Evolutionary conservation across 1,284 basidiomycete species (phyloP), one percentile per base, ranked within the genome.

Genomic region (Cutaneotrichosporon dermatis): DNA sequence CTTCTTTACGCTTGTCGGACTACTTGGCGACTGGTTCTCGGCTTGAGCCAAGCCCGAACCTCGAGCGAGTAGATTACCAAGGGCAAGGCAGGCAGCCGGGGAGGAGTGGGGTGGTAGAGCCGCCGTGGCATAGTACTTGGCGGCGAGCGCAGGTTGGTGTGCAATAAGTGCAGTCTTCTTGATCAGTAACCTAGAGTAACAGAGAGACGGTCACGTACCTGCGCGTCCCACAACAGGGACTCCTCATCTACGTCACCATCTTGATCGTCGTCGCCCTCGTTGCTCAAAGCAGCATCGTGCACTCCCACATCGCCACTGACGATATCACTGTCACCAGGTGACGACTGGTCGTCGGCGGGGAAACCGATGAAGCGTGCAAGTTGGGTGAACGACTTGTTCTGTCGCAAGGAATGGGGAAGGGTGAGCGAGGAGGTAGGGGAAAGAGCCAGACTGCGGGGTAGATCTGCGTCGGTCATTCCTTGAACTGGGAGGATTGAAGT

Each of bases 151-250:
- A 34, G 70, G 64, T 33, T 70, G 73, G 62, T 76, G 73, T 4
- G 69, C 66, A 34, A 76, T 74, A 11, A 76, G 61, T 3, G 75
- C 75, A 5, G 70, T 66, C 75, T 76, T 49, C 42, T 16, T 39
- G 10, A 43, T 52, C 34, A 57, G 46, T 39, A 6, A 40, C 41
- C n/a, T 44, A 36, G 48, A 3, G 13, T 9, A 37, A 12, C 11
- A 15, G 10, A 11, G 34, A 44, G 41, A 25, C 25, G 13, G 35
- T 5, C 0, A 69, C 74, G 55, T 53, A 74, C 74, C 63, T 76
- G 74, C 35, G 74, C 74, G 56, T 74, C 70, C 73, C 70, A 73
- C 67, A 73, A 61, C 39, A 76, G 50, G 3, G 62, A 64, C 40
- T 73, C 70, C 41, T 71, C 73, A 54, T 74, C 72, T 9, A 66